A percentile compares a stretch with the other conserved stretches of the same genome.
These are phyloP conservation scores for Iris macrosiphon DNA, from an alignment of 106 monocot genomes.

Conservation along the genomic window DNA sequence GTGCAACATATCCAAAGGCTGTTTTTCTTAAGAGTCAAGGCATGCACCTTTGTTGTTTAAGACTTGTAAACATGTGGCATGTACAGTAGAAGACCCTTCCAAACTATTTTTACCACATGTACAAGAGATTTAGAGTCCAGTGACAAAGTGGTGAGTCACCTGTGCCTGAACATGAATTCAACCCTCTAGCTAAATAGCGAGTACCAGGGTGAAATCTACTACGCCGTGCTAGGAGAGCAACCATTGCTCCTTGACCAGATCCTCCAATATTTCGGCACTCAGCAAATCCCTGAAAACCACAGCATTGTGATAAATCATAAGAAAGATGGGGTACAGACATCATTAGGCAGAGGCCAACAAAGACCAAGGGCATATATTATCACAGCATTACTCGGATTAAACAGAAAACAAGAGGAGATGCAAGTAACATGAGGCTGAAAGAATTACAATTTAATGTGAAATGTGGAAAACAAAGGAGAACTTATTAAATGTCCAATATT, in stretches of 20 bases:
- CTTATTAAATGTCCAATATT: too few species aligned
- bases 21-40: too few species aligned
- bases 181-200: conserved; percentile 92
- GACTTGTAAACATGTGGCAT: too few species aligned
- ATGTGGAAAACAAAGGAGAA: too few species aligned
- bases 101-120: too few species aligned
- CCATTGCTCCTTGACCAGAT: conserved; percentile 42
- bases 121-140: background rate
- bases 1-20: too few species aligned
- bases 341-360: background rate
- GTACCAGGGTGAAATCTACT: conserved; percentile 99
- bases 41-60: too few species aligned
- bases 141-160: conserved; percentile 26
- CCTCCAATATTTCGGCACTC: conserved; percentile 64
- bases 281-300: conserved; percentile 84
- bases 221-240: conserved; percentile 87
- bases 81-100: too few species aligned
- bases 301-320: background rate
- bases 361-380: background rate
- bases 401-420: too few species aligned
- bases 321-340: background rate
- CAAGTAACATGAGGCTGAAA: too few species aligned
- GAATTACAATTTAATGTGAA: too few species aligned
- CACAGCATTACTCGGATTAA: too few species aligned
- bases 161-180: conserved; percentile 95